Conservation (phyloP, 176 grass and related monocot species). For the Themeda triandra region DNA sequence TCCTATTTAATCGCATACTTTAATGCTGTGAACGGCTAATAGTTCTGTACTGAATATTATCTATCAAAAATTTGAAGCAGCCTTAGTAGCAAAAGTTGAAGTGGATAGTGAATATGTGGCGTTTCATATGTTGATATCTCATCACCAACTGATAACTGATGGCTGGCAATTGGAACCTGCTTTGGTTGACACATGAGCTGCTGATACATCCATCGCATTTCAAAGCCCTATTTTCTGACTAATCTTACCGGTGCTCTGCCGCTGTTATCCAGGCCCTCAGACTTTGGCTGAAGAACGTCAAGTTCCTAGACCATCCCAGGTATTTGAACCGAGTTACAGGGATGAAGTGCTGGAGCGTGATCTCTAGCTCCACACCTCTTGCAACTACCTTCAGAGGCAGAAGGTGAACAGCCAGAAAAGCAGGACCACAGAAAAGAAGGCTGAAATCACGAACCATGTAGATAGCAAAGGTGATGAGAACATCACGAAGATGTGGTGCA, state of each 20-base stretch:
- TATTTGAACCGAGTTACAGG: constrained; percentile 54
- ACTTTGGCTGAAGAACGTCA: constrained; percentile 83
- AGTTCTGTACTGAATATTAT: not conserved
- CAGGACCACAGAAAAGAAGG: not conserved
- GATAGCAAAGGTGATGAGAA: not conserved
- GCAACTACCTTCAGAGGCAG: constrained; percentile 24
- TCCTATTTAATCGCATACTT: not conserved
- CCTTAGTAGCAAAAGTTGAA: not conserved
- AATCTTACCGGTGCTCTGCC: not conserved
- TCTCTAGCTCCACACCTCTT: constrained; percentile 33
- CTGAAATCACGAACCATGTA: not conserved
- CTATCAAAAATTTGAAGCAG: not conserved
- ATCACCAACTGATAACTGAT: not conserved
- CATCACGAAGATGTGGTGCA: constrained; percentile 44
- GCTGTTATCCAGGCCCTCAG: constrained; percentile 59
- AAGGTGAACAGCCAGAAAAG: constrained; percentile 7
- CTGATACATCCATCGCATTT: not conserved
- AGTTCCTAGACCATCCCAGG: constrained; percentile 84
- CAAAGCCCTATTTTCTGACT: not conserved
- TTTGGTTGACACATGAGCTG: not conserved
- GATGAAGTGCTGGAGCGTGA: constrained; percentile 59
- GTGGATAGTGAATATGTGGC: too few relatives aligned
- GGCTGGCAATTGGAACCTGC: not conserved
- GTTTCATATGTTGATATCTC: not conserved
- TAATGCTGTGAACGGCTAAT: not conserved